These are phyloP conservation scores for Adenanthera pavonina DNA, from an alignment of 306 rosid genomes.

Conservation along the genomic window DNA sequence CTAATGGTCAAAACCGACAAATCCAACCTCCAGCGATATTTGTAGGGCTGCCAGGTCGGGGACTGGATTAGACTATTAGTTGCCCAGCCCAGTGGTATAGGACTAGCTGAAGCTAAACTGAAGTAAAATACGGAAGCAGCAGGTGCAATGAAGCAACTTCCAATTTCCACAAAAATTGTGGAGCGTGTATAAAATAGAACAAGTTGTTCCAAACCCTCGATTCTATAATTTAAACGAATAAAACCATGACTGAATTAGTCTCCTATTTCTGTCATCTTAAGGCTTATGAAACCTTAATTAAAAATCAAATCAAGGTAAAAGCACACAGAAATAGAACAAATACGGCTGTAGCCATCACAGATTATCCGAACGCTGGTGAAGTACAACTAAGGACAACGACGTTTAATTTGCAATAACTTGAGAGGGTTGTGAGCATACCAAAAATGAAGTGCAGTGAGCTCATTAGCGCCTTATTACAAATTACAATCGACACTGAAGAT, in stretches of 20 bases:
- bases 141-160: conserved; percentile 20
- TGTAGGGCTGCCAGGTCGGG: background rate
- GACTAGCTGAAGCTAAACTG: conserved; percentile 11
- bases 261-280: conserved; percentile 1
- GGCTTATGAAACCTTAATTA: background rate
- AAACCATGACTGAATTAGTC: background rate
- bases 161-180: conserved; percentile 17
- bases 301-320: background rate
- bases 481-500: conserved; percentile 87
- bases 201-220: conserved; percentile 3
- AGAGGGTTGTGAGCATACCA: conserved; percentile 49
- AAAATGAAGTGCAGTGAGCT: conserved; percentile 80
- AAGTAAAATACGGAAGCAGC: conserved; percentile 26
- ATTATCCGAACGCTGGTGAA: background rate
- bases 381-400: background rate
- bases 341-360: background rate
- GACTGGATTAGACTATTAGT: background rate
- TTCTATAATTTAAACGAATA: conserved; percentile 28
- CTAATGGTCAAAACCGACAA: background rate
- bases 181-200: background rate
- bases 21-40: background rate
- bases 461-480: conserved; percentile 86
- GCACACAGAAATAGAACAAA: background rate
- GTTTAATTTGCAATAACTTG: conserved; percentile 23
- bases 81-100: conserved; percentile 18